These are phyloP conservation scores for Mycocentrospora acerina DNA, from an alignment of 2,329 filamentous ascomycete genomes.

Conservation along the genomic window DNA sequence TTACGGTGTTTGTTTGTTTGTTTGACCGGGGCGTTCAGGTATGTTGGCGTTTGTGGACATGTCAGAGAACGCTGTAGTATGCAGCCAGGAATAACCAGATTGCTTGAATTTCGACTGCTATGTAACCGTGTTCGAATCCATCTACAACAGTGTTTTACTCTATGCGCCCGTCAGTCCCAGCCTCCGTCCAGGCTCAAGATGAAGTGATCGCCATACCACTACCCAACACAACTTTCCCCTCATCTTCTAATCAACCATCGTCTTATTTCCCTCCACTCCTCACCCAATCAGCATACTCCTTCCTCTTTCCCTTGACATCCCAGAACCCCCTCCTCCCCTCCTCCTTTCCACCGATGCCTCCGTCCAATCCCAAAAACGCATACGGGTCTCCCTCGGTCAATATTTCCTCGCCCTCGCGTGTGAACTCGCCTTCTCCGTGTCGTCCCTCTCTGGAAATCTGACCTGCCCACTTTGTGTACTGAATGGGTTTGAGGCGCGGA, in stretches of 20 bases:
- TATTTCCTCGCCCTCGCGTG: constrained; percentile 68
- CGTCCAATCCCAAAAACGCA: constrained; percentile 54
- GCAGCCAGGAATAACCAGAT: neutral
- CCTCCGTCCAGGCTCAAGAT: neutral
- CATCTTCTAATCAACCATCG: neutral
- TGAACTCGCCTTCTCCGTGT: constrained; percentile 56
- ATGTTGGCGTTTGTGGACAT: constrained; percentile 1
- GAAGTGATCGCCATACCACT: neutral
- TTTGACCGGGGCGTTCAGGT: constrained; percentile 16
- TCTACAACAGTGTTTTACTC: neutral
- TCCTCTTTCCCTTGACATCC: constrained; percentile 80
- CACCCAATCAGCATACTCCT: constrained; percentile 82
- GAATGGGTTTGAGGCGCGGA: constrained; percentile 78
- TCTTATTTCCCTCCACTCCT: constrained; percentile 19
- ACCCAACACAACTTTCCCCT: constrained; percentile 2
- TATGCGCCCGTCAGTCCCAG: neutral
- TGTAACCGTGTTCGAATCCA: neutral
- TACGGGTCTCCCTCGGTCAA: constrained; percentile 74
- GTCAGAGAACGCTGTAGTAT: neutral
- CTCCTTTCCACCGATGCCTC: constrained; percentile 56
- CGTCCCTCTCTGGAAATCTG: constrained; percentile 78
- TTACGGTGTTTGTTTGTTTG: constrained; percentile 1
- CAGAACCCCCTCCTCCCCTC: constrained; percentile 83
- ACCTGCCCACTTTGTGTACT: constrained; percentile 79
- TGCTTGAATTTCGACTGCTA: no score